Percentiles rank a stretch among this genome's conserved stretches.
These are phyloP conservation scores for Wallacemonas sp. DNA, from an alignment of 208 protist species.

Conservation along the genomic window DNA sequence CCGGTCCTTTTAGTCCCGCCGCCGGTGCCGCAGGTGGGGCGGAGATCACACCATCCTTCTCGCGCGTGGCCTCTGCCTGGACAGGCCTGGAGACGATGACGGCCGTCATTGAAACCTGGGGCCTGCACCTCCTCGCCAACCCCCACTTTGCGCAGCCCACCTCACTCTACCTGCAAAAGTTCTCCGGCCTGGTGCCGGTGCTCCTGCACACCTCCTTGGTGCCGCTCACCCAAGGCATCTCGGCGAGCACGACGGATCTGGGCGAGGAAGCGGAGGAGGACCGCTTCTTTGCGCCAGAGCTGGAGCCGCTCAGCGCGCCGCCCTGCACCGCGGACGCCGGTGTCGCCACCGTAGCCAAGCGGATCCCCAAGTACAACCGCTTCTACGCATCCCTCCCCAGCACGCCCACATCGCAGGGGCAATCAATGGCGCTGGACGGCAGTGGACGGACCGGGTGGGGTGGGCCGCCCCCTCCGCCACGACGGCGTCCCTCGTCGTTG, in stretches of 20 bases:
- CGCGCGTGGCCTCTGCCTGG: constrained; percentile 66
- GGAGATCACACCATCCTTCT: constrained; percentile 32
- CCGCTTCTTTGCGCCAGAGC: constrained; percentile 1
- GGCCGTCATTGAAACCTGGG: constrained; percentile 56
- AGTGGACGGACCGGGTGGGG: not conserved
- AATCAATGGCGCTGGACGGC: too few species aligned
- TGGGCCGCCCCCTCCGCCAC: not conserved
- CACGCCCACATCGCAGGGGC: not conserved
- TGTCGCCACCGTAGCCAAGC: constrained; percentile 12
- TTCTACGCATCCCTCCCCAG: constrained; percentile 31
- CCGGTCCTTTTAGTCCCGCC: constrained; percentile 7
- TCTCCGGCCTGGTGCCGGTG: constrained; percentile 51
- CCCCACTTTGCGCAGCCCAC: constrained; percentile 62
- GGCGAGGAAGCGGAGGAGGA: constrained; percentile 5
- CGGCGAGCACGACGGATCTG: not conserved
- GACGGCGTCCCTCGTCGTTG: not conserved
- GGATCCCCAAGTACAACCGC: constrained; percentile 33
- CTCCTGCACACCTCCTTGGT: constrained; percentile 40
- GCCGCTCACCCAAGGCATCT: constrained; percentile 21
- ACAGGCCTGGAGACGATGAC: constrained; percentile 44
- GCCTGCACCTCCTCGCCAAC: constrained; percentile 58
- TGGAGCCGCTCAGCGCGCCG: not conserved
- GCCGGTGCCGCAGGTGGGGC: constrained; percentile 19
- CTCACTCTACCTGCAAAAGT: constrained; percentile 66
- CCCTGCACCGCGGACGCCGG: not conserved